Base-by-base conservation (phyloP, 495 filamentous ascomycete genomes). In the Coniosporium apollinis region DNA sequence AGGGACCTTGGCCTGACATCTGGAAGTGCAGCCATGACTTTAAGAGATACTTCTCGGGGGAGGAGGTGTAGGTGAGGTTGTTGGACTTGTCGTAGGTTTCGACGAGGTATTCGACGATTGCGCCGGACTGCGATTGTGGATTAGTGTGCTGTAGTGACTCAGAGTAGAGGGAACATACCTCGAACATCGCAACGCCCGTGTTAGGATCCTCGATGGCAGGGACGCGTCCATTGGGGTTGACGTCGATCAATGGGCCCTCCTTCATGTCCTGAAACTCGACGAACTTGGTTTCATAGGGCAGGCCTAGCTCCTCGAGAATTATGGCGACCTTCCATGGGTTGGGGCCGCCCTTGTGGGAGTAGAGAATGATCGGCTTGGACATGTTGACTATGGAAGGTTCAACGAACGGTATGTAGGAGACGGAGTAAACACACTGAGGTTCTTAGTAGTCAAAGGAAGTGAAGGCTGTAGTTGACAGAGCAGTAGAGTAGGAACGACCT, bases 201-300 rank as follows among this genome's bases (percentile, higher is more conserved):
- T 85, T 82, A 16, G 70, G 65, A 49, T 82, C 79, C 31, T 76
- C 51, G 37, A 82, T 71, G 30, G 63, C 57, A 22, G 66, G 76
- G 8, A 76, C 33, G 1, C 81, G 76, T 33, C 79, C 79, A 54
- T 85, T 84, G 42, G 76, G 77, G 51, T 81, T 84, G 59, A 78
- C 43, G 9, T 57, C 55, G 6, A 57, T 48, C 52, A 58, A 85
- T 0, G 56, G 51, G 9, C 59, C 52, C 19, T 61, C 49, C 55
- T 85, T 85, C 43, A 76, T 51, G 2, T 72, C 67, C 7, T 44
- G 19, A 35, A 68, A 60, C 11, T 56, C 42, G 25, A 72, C 18
- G 2, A 38, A 18, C 9, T 60, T 58, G 31, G 52, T 44, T 22
- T 65, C 57, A 50, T 73, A 72, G 3, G 70, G 64, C 7, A 85